Conservation (phyloP, 257 asterid genomes). For the Jacaranda mimosifolia region DNA sequence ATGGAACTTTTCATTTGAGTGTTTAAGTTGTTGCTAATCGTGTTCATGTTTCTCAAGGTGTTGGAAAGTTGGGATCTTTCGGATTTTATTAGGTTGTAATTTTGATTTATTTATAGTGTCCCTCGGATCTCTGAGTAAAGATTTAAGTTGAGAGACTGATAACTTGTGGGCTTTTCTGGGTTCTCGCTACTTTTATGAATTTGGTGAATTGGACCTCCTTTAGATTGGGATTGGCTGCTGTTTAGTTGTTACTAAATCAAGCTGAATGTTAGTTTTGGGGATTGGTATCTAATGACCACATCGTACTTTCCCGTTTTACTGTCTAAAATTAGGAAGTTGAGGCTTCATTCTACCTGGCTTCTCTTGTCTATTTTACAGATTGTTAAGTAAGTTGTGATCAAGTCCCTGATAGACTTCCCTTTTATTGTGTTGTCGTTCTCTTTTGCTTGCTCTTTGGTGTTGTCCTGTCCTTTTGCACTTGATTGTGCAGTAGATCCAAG, state of each 20-base stretch:
- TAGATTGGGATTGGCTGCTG: neutral
- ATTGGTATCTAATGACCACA: neutral
- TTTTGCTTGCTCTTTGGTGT: neutral
- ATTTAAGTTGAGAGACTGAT: neutral
- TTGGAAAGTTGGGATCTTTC: conserved; percentile 32
- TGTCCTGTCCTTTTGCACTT: neutral
- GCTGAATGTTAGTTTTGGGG: neutral
- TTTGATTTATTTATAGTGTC: conserved; percentile 11
- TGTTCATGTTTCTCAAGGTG: conserved; percentile 19
- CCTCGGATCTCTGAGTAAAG: conserved; percentile 14
- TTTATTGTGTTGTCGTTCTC: neutral
- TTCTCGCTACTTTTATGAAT: neutral
- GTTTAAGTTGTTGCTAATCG: neutral
- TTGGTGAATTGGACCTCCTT: neutral
- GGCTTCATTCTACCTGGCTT: neutral
- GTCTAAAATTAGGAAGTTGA: neutral
- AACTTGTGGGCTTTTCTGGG: neutral
- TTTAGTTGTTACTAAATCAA: neutral
- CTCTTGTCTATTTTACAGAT: neutral
- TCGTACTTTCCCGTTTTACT: neutral
- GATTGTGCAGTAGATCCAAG: neutral
- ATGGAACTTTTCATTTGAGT: conserved; percentile 8
- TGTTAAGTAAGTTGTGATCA: conserved; percentile 12
- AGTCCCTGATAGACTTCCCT: neutral
- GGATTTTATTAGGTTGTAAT: conserved; percentile 3